A percentile compares a stretch with the other conserved stretches of the same genome.
phyloP scores from a whole-genome alignment of 179 eudicot genomes.

The Camellia oleifera region DNA sequence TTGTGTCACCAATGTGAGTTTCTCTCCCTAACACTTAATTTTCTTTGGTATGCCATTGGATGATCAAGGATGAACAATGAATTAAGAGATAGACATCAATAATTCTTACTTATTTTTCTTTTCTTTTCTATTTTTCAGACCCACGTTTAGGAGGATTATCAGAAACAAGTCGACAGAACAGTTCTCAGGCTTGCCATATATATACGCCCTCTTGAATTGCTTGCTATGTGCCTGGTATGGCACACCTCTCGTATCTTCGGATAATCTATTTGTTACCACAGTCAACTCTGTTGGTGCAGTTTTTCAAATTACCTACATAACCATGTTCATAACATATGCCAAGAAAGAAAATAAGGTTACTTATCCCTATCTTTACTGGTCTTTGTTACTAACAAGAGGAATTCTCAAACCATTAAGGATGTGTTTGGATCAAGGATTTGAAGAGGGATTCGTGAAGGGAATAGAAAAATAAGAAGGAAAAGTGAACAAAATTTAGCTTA shows the following conservation, averaged over 20 bases:
- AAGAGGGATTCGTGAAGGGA: too few species aligned
- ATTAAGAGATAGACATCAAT: background rate
- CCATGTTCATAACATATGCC: constrained; percentile 54
- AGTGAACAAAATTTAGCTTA: too few species aligned
- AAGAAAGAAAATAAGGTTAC: constrained; percentile 55
- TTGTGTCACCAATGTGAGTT: constrained; percentile 82
- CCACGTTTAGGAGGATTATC: constrained; percentile 69
- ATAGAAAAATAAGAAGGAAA: too few species aligned
- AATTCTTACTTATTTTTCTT: background rate
- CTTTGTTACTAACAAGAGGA: background rate
- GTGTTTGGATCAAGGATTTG: too few species aligned
- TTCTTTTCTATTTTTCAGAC: constrained; percentile 36
- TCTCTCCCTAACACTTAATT: background rate
- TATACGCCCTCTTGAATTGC: constrained; percentile 82
- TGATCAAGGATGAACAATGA: background rate
- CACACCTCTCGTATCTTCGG: constrained; percentile 54
- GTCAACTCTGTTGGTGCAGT: constrained; percentile 79
- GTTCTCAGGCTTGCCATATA: constrained; percentile 72
- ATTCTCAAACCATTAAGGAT: background rate
- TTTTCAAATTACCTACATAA: constrained; percentile 57
- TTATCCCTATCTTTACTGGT: constrained; percentile 1
- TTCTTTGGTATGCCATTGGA: background rate
- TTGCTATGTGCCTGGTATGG: constrained; percentile 81
- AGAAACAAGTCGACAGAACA: constrained; percentile 65
- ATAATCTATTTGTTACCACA: constrained; percentile 58